Percentiles rank a stretch among this genome's conserved stretches.
These are phyloP conservation scores for Myriangium duriaei DNA, from an alignment of 2,329 filamentous ascomycete genomes.

Conservation along the genomic window DNA sequence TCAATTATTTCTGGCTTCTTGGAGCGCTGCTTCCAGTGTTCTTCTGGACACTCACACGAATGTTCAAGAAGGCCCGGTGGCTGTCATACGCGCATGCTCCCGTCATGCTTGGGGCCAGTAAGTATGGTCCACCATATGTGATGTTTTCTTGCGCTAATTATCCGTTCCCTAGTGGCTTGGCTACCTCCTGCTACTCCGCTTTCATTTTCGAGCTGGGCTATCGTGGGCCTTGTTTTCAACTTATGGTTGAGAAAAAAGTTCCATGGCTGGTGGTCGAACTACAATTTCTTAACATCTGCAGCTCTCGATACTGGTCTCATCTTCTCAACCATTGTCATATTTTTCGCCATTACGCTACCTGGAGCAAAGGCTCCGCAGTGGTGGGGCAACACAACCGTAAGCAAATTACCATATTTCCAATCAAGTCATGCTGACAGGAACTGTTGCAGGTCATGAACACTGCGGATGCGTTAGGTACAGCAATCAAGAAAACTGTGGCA, in stretches of 20 bases:
- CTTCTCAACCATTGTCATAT: slow-evolving; percentile 73
- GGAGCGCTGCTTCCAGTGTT: slow-evolving; percentile 63
- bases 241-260: slow-evolving; percentile 56
- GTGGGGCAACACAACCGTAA: slow-evolving; percentile 68
- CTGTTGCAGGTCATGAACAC: no score
- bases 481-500: slow-evolving; percentile 33
- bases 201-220: slow-evolving; percentile 71
- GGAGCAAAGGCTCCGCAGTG: slow-evolving; percentile 61
- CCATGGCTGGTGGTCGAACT: slow-evolving; percentile 75
- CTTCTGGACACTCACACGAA: slow-evolving; percentile 45
- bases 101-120: slow-evolving; percentile 67
- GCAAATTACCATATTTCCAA: no score
- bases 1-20: slow-evolving; percentile 72
- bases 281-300: slow-evolving; percentile 79
- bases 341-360: slow-evolving; percentile 74
- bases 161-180: not conserved
- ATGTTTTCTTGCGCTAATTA: slow-evolving; percentile 39
- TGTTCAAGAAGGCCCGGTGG: slow-evolving; percentile 14
- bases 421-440: no score
- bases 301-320: slow-evolving; percentile 74
- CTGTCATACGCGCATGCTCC: slow-evolving; percentile 32
- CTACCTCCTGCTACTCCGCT: slow-evolving; percentile 41
- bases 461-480: slow-evolving; percentile 11
- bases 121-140: slow-evolving; percentile 72
- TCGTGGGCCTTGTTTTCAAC: slow-evolving; percentile 80